A percentile compares a stretch with the other conserved stretches of the same genome.
These are phyloP conservation scores for Claviceps monticola DNA, from an alignment of 2,329 filamentous ascomycete species.

Conservation along the genomic window DNA sequence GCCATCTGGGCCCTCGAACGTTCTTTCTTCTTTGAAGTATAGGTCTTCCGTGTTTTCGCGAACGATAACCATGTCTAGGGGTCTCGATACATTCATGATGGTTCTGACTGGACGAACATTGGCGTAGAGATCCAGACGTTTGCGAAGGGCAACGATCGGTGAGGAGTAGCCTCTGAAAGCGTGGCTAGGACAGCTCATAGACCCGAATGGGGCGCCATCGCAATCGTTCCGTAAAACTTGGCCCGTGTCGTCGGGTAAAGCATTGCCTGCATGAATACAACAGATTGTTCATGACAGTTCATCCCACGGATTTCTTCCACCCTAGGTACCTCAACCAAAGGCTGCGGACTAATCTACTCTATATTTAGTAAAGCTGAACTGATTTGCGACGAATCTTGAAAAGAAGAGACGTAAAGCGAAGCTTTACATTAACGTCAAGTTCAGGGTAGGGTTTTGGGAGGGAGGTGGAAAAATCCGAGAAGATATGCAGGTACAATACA, in stretches of 20 bases:
- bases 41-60: constrained; percentile 98
- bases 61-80: constrained; percentile 94
- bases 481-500: too few species aligned
- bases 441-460: too few species aligned
- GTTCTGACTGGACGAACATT: constrained; percentile 95
- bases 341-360: too few species aligned
- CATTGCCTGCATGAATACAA: too few species aligned
- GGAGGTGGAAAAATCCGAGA: too few species aligned
- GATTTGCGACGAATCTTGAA: too few species aligned
- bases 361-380: too few species aligned
- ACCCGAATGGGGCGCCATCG: constrained; percentile 91
- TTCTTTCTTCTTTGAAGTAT: constrained; percentile 93
- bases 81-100: constrained; percentile 46
- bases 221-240: constrained; percentile 81
- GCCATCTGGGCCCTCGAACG: constrained; percentile 57
- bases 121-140: constrained; percentile 87
- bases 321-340: too few species aligned
- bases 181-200: constrained; percentile 80
- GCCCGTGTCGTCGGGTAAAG: constrained; percentile 82
- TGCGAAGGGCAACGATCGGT: constrained; percentile 92
- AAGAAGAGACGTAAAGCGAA: too few species aligned
- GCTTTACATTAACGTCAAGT: too few species aligned
- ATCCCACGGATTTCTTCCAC: too few species aligned
- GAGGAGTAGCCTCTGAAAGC: constrained; percentile 92
- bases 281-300: too few species aligned